These are phyloP conservation scores for Calamus simplicifolius DNA, from an alignment of 176 grass and related monocot genomes.

Conservation along the genomic window DNA sequence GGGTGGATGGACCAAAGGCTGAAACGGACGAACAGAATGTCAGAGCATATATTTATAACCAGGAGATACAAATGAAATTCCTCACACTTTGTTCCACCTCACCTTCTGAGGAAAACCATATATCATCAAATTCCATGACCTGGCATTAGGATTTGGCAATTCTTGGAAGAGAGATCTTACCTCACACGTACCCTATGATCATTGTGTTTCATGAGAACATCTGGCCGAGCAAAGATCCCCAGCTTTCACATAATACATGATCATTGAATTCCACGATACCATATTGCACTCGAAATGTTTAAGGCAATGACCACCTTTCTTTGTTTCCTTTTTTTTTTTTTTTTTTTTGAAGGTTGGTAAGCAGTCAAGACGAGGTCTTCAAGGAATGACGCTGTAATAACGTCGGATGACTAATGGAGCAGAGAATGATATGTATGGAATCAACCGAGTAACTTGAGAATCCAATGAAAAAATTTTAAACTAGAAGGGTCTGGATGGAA, in stretches of 20 bases:
- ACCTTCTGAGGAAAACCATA: slow-evolving; percentile 45
- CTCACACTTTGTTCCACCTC: slow-evolving; percentile 8
- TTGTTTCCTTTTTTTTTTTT: neutral
- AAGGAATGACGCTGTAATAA: too few relatives aligned
- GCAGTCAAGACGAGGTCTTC: slow-evolving; percentile 39
- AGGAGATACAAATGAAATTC: too few relatives aligned
- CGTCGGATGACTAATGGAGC: too few relatives aligned
- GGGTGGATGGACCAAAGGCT: too few relatives aligned
- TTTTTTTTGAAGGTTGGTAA: neutral
- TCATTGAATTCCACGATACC: too few relatives aligned
- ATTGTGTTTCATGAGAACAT: slow-evolving; percentile 67
- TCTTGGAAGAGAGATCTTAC: slow-evolving; percentile 44
- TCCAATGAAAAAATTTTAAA: too few relatives aligned
- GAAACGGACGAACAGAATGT: too few relatives aligned
- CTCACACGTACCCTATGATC: slow-evolving; percentile 40
- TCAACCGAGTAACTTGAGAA: too few relatives aligned
- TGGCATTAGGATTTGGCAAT: slow-evolving; percentile 36
- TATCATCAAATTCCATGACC: slow-evolving; percentile 73
- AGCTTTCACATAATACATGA: slow-evolving; percentile 35
- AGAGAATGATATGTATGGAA: too few relatives aligned
- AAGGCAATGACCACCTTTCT: neutral
- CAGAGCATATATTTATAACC: too few relatives aligned
- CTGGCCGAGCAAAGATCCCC: slow-evolving; percentile 41
- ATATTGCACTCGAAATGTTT: slow-evolving; percentile 40
- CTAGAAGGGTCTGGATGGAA: too few relatives aligned